Evolutionary conservation across 495 filamentous ascomycete species (phyloP), one percentile per base, ranked within the genome.

Genomic region (Entonaema liquescens): DNA sequence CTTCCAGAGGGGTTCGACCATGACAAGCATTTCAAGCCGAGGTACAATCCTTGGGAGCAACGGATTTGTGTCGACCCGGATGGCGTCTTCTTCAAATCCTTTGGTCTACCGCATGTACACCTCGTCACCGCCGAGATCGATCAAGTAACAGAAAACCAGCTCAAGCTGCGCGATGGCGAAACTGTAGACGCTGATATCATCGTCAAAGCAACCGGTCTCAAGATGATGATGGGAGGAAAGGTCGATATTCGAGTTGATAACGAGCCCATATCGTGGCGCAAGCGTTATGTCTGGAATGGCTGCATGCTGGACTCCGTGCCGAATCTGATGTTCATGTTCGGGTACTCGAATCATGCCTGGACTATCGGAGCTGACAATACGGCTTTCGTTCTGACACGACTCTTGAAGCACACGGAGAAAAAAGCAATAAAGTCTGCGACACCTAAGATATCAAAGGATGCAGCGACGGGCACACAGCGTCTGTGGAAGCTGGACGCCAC

Each of bases 1-100:
- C 84, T 95, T 3, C 89, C 90, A 6, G 55, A 70, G 2, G 80
- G 80, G 56, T 80, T 92, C 42, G 81, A 86, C 17, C 65, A 83
- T 33, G 86, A 90, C 47, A 89, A 88, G 1, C 89, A 93, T 74
- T 94, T 93, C 83, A 87, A 86, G 28, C 92, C 92, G 0, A 65
- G 68, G n/a, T 94, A 95, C 74, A 85, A 86, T 59, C 90, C 90
- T 5, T 93, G 90, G 84, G 84, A 92, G 31, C 92, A 95, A 76
- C 87, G 92, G 0, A 77, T 94, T 1, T 93, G 92, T 69, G 76
- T 92, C 60, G 87, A 84, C 29, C 91, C 91, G 0, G 87, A 89
- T 66, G 90, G 85, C 2, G 92, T 94, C 77, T 93, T 93, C 78
- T 95, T 87, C 84, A 75, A 82, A n/a, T 78, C 84, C 8, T 79